phyloP scores from a whole-genome alignment of 106 monocot genomes.

The Phalaenopsis equestris region DNA sequence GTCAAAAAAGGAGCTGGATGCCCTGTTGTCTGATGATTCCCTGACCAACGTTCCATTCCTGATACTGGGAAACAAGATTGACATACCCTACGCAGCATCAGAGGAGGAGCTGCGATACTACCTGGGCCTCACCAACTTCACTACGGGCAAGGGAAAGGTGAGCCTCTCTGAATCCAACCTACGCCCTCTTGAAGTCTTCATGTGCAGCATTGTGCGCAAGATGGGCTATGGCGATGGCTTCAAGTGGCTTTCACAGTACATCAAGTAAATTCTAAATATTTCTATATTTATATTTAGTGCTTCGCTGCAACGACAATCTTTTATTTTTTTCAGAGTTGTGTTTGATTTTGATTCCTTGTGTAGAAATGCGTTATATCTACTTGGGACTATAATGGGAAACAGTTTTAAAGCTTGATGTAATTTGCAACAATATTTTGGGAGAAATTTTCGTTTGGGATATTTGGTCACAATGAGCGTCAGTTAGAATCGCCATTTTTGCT shows the following conservation, averaged over 20 bases:
- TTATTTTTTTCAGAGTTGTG: background rate
- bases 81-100: conserved; percentile 8
- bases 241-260: conserved; percentile 11
- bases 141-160: conserved; percentile 13
- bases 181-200: conserved; percentile 5
- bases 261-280: background rate
- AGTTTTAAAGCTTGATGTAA: too few species aligned
- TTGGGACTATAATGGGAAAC: too few species aligned
- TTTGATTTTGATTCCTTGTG: conserved; percentile 1
- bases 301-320: background rate
- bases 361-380: too few species aligned
- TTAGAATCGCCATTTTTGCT: too few species aligned
- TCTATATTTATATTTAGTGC: too few species aligned
- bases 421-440: too few species aligned
- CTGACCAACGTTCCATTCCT: conserved; percentile 12
- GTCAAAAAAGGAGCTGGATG: conserved; percentile 16
- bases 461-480: too few species aligned
- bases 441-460: too few species aligned
- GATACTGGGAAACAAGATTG: conserved; percentile 9
- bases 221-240: conserved; percentile 10
- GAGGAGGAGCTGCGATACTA: conserved; percentile 11
- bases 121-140: conserved; percentile 10
- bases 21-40: conserved; percentile 11
- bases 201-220: conserved; percentile 9
- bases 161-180: conserved; percentile 11